phyloP scores from a whole-genome alignment of 371 early-diverging fungal genomes.

The Basidiobolus heterosporus region DNA sequence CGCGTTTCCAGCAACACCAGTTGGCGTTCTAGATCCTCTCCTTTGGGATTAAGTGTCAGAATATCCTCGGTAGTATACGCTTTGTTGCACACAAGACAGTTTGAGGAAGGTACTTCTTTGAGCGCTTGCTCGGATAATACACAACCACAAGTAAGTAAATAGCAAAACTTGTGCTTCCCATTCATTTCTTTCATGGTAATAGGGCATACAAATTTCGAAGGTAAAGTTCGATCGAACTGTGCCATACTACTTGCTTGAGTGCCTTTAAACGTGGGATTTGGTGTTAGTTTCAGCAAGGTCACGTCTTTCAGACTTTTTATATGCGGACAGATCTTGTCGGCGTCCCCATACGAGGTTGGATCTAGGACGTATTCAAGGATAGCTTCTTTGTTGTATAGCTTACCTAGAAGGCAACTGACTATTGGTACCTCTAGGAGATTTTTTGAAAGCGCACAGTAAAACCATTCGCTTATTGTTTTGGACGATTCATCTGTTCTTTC shows the following conservation, averaged over 20 bases:
- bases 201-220: constrained; percentile 68
- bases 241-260: constrained; percentile 23
- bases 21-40: constrained; percentile 41
- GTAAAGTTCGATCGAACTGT: constrained; percentile 26
- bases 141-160: constrained; percentile 68
- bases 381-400: constrained; percentile 82
- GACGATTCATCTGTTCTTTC: constrained; percentile 53
- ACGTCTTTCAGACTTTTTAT: constrained; percentile 59
- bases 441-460: constrained; percentile 79
- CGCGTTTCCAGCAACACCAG: neutral
- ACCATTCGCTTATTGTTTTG: constrained; percentile 51
- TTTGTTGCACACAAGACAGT: constrained; percentile 8
- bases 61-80: constrained; percentile 37
- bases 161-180: constrained; percentile 68
- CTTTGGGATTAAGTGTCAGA: constrained; percentile 59
- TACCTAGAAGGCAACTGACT: constrained; percentile 66
- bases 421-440: constrained; percentile 58
- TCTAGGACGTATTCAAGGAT: constrained; percentile 71
- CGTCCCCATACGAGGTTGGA: constrained; percentile 54
- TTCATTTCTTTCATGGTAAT: constrained; percentile 87
- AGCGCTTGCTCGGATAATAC: constrained; percentile 73
- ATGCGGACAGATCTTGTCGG: constrained; percentile 62
- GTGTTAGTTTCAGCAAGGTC: constrained; percentile 45
- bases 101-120: constrained; percentile 38
- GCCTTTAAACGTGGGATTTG: constrained; percentile 47